phyloP scores from a whole-genome alignment of 2,329 filamentous ascomycete genomes.

The Beauveria australis region DNA sequence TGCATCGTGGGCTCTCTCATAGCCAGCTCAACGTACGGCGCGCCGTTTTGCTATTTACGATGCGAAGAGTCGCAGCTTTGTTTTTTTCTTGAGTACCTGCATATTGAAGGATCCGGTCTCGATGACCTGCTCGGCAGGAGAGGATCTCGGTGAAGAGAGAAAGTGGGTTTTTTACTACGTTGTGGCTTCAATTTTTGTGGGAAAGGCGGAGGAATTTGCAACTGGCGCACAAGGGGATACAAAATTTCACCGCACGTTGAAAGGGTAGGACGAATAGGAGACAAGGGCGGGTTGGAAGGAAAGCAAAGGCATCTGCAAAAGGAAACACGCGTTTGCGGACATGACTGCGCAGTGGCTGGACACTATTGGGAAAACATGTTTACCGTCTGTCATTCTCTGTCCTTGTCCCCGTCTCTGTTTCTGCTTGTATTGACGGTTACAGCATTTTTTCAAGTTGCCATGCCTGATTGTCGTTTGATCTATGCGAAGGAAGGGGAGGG shows the following conservation, averaged over 20 bases:
- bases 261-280: background rate
- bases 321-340: background rate
- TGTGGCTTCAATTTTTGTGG: background rate
- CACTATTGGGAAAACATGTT: no score
- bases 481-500: background rate
- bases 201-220: background rate
- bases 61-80: background rate
- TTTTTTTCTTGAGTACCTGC: conserved; percentile 5
- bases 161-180: background rate
- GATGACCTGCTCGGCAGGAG: background rate
- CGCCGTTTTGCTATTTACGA: background rate
- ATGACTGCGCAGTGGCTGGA: background rate
- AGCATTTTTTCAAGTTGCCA: background rate
- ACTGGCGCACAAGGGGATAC: conserved; percentile 5
- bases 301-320: no score
- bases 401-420: no score
- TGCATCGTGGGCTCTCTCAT: background rate
- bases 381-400: no score
- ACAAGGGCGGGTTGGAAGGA: background rate
- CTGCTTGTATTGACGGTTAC: background rate
- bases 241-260: background rate
- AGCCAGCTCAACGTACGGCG: background rate
- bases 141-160: background rate
- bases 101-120: background rate
- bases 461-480: background rate